A percentile compares a stretch with the other conserved stretches of the same genome.
Conservation (phyloP, 306 rosid species). For the Vigna angularis region DNA sequence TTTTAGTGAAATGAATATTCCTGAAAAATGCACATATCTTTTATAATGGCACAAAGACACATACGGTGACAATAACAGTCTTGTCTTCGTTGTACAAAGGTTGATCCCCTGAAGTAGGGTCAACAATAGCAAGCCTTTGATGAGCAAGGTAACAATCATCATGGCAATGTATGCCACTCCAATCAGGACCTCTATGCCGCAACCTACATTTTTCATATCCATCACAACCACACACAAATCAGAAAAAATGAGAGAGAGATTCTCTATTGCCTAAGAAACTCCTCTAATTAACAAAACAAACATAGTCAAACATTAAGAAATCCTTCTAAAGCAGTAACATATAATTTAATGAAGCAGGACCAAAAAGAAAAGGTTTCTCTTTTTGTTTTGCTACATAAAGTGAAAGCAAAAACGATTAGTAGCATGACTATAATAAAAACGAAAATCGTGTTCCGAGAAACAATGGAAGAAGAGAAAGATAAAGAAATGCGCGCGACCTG, state of each 20-base stretch:
- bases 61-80: slow-evolving; percentile 81
- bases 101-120: slow-evolving; percentile 96
- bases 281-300: not conserved
- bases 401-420: not conserved
- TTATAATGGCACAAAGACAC: slow-evolving; percentile 3
- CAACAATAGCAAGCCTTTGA: slow-evolving; percentile 89
- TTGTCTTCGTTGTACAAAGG: slow-evolving; percentile 93
- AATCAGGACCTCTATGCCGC: slow-evolving; percentile 95
- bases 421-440: not conserved
- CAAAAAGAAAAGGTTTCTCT: not conserved
- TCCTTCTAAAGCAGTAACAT: not conserved
- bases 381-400: slow-evolving; percentile 26
- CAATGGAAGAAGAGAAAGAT: not conserved
- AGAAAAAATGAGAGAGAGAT: not conserved
- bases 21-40: not conserved
- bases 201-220: slow-evolving; percentile 56
- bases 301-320: not conserved
- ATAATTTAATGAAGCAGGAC: not conserved
- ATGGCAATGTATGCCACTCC: slow-evolving; percentile 96
- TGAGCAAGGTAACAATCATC: slow-evolving; percentile 87
- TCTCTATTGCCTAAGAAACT: not conserved
- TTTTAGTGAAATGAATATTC: slow-evolving; percentile 9
- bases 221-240: slow-evolving; percentile 12
- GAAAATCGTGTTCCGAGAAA: not conserved
- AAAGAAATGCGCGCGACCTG: slow-evolving; percentile 53